These are phyloP conservation scores for Yamadazyma blattariae DNA, from an alignment of 1,139 yeast genomes.

Conservation along the genomic window DNA sequence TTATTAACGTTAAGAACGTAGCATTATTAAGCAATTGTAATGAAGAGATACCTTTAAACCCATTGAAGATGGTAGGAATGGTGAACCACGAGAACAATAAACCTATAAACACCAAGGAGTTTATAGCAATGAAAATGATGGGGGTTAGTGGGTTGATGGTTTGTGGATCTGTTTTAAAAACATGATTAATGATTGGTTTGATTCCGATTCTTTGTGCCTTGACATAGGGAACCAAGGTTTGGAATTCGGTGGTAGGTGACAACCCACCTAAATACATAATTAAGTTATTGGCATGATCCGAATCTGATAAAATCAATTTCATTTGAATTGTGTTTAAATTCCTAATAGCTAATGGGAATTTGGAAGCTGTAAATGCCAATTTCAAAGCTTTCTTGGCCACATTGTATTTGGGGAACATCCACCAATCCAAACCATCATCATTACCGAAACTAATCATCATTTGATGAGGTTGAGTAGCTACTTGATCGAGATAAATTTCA, in stretches of 20 bases:
- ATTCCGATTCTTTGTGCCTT: constrained; percentile 42
- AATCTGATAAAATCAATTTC: constrained; percentile 33
- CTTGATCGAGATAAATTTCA: constrained; percentile 25
- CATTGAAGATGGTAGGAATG: constrained; percentile 39
- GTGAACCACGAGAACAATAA: constrained; percentile 50
- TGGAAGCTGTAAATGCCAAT: constrained; percentile 26
- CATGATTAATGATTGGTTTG: constrained; percentile 68
- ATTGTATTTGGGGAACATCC: constrained; percentile 24
- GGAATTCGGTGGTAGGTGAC: constrained; percentile 29
- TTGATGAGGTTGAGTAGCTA: constrained; percentile 28
- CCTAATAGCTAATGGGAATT: constrained; percentile 39
- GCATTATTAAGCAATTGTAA: constrained; percentile 32
- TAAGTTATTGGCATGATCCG: constrained; percentile 20
- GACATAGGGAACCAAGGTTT: constrained; percentile 22
- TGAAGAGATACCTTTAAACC: constrained; percentile 24
- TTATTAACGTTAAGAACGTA: constrained; percentile 51
- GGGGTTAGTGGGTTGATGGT: constrained; percentile 59
- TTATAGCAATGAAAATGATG: constrained; percentile 45
- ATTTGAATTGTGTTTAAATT: constrained; percentile 29
- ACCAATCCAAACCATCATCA: constrained; percentile 22
- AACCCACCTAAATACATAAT: constrained; percentile 30
- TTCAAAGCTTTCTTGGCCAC: constrained; percentile 19
- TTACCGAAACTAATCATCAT: constrained; percentile 25
- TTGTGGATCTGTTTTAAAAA: constrained; percentile 55
- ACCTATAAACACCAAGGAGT: constrained; percentile 38